Percentiles rank a stretch among this genome's conserved stretches.
Conservation (phyloP, 257 asterid species). For the Solanum sparsipilum region DNA sequence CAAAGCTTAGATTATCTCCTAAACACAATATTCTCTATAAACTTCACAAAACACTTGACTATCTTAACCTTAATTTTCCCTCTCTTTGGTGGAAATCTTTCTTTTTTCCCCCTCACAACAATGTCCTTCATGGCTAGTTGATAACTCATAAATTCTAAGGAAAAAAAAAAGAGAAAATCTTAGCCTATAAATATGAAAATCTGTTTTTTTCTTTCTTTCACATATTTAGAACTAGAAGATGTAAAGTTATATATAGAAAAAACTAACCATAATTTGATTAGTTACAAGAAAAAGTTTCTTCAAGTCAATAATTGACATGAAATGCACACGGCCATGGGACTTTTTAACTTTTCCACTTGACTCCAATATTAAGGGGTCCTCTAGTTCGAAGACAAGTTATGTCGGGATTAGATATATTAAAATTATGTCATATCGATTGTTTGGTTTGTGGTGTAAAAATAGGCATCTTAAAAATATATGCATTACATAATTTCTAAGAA, state of each 20-base stretch:
- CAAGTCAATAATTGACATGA: background rate
- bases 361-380: background rate
- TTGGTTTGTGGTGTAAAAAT: background rate
- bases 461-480: too few relatives aligned
- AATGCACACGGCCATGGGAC: background rate
- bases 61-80: constrained; percentile 21
- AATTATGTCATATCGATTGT: background rate
- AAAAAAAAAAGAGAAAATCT: background rate
- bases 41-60: constrained; percentile 1
- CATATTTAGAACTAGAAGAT: background rate
- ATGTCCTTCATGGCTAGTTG: background rate
- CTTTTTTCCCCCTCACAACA: background rate
- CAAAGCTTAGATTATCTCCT: background rate
- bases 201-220: background rate
- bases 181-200: background rate
- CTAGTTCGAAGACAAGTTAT: background rate
- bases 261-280: background rate
- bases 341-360: background rate
- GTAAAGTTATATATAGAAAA: background rate
- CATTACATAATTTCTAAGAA: background rate
- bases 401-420: background rate
- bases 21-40: background rate
- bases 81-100: constrained; percentile 23
- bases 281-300: background rate
- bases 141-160: background rate